Conservation (phyloP, 495 filamentous ascomycete genomes). For the Massariosphaeria phaeospora region DNA sequence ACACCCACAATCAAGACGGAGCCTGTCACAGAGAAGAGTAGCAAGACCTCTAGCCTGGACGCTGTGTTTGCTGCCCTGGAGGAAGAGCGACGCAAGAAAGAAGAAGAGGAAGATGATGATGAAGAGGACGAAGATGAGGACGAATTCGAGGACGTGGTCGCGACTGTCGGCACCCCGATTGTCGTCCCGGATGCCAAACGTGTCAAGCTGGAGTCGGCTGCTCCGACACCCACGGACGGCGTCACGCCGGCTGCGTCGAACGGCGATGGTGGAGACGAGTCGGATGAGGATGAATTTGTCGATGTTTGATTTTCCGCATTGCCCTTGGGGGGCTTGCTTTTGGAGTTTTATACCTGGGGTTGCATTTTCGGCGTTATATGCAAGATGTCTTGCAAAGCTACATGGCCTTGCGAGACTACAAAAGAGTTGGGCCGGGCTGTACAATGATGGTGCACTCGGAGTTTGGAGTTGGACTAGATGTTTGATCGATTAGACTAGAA, state of each 20-base stretch:
- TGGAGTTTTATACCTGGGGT: slow-evolving; percentile 19
- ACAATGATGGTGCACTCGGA: too few species aligned
- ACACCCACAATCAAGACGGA: slow-evolving; percentile 41
- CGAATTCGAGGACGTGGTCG: slow-evolving; percentile 35
- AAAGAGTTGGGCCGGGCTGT: too few species aligned
- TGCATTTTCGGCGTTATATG: background rate
- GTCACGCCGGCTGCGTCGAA: slow-evolving; percentile 7
- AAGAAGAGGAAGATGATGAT: slow-evolving; percentile 37
- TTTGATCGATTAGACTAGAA: too few species aligned
- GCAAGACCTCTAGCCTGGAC: slow-evolving; percentile 45
- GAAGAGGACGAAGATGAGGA: slow-evolving; percentile 39
- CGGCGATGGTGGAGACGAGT: slow-evolving; percentile 25
- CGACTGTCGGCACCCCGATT: background rate
- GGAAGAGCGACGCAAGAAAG: slow-evolving; percentile 37
- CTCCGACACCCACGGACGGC: slow-evolving; percentile 12
- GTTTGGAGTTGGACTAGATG: too few species aligned
- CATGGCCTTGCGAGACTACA: too few species aligned
- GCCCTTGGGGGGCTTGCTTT: slow-evolving; percentile 16
- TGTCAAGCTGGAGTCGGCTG: slow-evolving; percentile 29
- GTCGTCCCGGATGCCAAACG: slow-evolving; percentile 27
- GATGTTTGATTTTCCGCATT: slow-evolving; percentile 31
- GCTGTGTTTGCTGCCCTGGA: slow-evolving; percentile 52
- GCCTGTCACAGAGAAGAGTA: slow-evolving; percentile 52
- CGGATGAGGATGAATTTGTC: slow-evolving; percentile 35
- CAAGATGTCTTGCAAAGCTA: too few species aligned